phyloP scores from a whole-genome alignment of 2,329 filamentous ascomycete species.

The Calonectria pauciramosa region DNA sequence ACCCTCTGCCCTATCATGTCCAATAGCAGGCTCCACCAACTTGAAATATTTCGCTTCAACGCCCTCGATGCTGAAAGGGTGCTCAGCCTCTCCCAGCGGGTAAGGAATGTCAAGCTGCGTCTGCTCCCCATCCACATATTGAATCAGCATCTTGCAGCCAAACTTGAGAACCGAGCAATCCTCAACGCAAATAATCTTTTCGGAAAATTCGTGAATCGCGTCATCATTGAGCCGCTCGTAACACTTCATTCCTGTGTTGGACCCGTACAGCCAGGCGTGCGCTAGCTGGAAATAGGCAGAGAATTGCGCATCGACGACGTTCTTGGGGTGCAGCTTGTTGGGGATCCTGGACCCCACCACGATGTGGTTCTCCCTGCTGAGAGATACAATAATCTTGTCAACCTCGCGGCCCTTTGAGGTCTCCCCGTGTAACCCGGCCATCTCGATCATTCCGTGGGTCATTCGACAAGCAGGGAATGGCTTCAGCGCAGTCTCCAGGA shows the following conservation, averaged over 20 bases:
- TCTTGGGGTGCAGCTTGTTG: slow-evolving; percentile 26
- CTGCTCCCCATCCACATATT: slow-evolving; percentile 1
- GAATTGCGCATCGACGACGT: slow-evolving; percentile 23
- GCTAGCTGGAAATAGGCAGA: slow-evolving; percentile 23
- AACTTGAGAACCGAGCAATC: background rate
- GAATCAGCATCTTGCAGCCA: background rate
- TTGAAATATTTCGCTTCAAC: slow-evolving; percentile 4
- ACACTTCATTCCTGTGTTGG: background rate
- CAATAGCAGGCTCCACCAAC: background rate
- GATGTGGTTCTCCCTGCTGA: slow-evolving; percentile 2
- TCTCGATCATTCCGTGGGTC: slow-evolving; percentile 19
- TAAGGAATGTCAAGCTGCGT: background rate
- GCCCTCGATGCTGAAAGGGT: background rate
- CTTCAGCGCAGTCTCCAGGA: slow-evolving; percentile 18
- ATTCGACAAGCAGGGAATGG: slow-evolving; percentile 21
- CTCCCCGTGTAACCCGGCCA: background rate
- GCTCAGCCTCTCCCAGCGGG: background rate
- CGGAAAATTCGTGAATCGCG: background rate
- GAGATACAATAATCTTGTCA: background rate
- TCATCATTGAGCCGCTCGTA: background rate
- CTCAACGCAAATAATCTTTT: slow-evolving; percentile 11
- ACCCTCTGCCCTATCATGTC: background rate
- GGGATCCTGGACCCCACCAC: background rate
- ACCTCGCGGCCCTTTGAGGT: background rate
- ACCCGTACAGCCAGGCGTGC: slow-evolving; percentile 18